Percentiles rank a stretch among this genome's conserved stretches.
Evolutionary conservation across 805 yeast species (phyloP).

Genomic region (Pichia kluyveri): DNA sequence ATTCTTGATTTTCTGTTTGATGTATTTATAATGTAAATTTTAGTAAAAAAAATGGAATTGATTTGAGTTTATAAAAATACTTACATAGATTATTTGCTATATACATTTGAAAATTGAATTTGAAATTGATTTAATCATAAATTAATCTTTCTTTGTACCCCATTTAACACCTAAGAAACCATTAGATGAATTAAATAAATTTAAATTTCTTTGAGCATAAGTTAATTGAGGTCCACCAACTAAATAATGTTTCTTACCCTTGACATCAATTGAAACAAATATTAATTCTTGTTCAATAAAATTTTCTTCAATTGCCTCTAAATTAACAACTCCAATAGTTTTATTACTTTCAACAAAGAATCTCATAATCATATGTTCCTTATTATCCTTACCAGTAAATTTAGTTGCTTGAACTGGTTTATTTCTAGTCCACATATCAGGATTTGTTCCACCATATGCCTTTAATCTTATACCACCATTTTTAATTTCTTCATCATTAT

Average conservation of each 20-base stretch:
- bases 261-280: conserved; percentile 68
- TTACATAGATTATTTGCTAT: too few species aligned
- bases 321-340: conserved; percentile 59
- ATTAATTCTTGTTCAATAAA: conserved; percentile 61
- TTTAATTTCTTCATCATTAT: conserved; percentile 31
- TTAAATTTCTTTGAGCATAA: conserved; percentile 14
- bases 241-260: conserved; percentile 61
- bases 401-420: conserved; percentile 73
- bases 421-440: conserved; percentile 79
- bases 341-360: conserved; percentile 73
- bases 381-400: conserved; percentile 58
- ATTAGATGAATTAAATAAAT: conserved; percentile 17
- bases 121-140: too few species aligned
- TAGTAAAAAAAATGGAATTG: too few species aligned
- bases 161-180: conserved; percentile 79
- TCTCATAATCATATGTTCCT: conserved; percentile 74
- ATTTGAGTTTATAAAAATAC: too few species aligned
- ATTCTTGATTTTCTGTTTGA: too few species aligned
- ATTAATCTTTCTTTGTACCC: conserved; percentile 53
- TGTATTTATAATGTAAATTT: too few species aligned
- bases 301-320: conserved; percentile 70
- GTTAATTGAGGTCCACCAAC: conserved; percentile 47
- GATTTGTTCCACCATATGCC: conserved; percentile 69
- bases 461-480: conserved; percentile 44
- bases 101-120: too few species aligned